These are phyloP conservation scores for Vanrija pseudolonga DNA, from an alignment of 1,284 basidiomycete species.

Conservation along the genomic window DNA sequence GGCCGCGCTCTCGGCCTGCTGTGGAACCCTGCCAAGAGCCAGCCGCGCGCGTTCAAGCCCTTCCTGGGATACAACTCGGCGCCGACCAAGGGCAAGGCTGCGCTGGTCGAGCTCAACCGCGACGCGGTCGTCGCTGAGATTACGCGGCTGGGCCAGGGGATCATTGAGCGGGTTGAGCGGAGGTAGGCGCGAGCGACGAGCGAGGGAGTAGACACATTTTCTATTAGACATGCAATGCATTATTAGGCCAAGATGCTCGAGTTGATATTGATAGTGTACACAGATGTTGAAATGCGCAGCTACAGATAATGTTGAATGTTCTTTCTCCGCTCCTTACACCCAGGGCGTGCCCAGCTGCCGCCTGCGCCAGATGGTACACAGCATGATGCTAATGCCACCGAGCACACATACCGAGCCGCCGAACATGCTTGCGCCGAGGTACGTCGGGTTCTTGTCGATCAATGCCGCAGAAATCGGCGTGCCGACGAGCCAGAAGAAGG, in stretches of 20 bases:
- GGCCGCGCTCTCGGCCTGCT: slow-evolving; percentile 75
- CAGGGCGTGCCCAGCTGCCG: slow-evolving; percentile 13
- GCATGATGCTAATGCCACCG: background rate
- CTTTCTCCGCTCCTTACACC: background rate
- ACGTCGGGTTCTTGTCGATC: slow-evolving; percentile 23
- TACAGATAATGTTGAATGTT: too few relatives aligned
- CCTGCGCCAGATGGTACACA: slow-evolving; percentile 1
- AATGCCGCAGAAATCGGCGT: slow-evolving; percentile 31
- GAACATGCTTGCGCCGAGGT: slow-evolving; percentile 30
- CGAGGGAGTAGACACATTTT: too few relatives aligned
- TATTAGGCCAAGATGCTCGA: too few relatives aligned
- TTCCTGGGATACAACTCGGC: slow-evolving; percentile 70
- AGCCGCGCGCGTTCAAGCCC: slow-evolving; percentile 67
- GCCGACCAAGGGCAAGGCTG: slow-evolving; percentile 48
- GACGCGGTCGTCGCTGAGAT: slow-evolving; percentile 70
- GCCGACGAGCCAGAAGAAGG: slow-evolving; percentile 35
- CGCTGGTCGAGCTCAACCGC: slow-evolving; percentile 68
- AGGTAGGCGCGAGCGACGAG: background rate
- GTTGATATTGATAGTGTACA: too few relatives aligned
- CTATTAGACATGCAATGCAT: too few relatives aligned
- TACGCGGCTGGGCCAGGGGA: slow-evolving; percentile 67
- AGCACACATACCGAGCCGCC: slow-evolving; percentile 24
- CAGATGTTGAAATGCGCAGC: too few relatives aligned
- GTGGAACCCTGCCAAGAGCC: slow-evolving; percentile 67
- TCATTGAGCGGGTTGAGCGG: slow-evolving; percentile 57